Base-by-base conservation (phyloP, 1,139 yeast genomes). In the Magnusiomyces sp. region DNA sequence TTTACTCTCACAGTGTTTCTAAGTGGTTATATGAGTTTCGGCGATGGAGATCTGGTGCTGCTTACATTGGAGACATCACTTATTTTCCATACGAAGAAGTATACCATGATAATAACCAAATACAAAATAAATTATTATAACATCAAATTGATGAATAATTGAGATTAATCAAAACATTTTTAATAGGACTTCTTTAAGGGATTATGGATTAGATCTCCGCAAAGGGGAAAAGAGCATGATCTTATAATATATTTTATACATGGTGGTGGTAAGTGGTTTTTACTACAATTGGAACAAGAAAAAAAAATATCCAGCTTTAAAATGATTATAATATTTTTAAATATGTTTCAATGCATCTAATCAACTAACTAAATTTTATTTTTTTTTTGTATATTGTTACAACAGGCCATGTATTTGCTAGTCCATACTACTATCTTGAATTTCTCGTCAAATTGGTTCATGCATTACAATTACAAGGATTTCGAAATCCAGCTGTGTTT, bases 401-500 rank as follows among this genome's bases (percentile, higher is more conserved):
- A 17, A 10, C 10, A 43, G 46, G 64, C 67, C 1, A 56, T 58
- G 16, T 53, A 60, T 10, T 59, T 65, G 6, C 69, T 69, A 36
- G 36, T 20, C 41, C 41, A 1, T 68, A 66, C 55, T 64, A 69
- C 45, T 72, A 72, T 52, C 51, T 67, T 16, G 77, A 73, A 54
- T 73, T 65, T 54, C 50, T 71, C 19, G 58, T 63, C 43, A 61
- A 71, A 11, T 52, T 71, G 50, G 66, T 71, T 36, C 64, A 67
- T 6, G 58, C 68, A 16, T 62, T 73, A 34, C 65, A 69, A 33
- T 58, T 69, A 45, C 73, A 71, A 54, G 78, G 78, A 1, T 73
- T 74, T 53, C 56, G 62, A 32, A 72, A 70, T 53, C 78, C 79
- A 1, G 70, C 67, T 1, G 62, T 72, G 3, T 70, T 71, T 48